Percentiles rank a stretch among this genome's conserved stretches.
phyloP scores from a whole-genome alignment of 2,329 filamentous ascomycete genomes.

The Alternaria arbusti region DNA sequence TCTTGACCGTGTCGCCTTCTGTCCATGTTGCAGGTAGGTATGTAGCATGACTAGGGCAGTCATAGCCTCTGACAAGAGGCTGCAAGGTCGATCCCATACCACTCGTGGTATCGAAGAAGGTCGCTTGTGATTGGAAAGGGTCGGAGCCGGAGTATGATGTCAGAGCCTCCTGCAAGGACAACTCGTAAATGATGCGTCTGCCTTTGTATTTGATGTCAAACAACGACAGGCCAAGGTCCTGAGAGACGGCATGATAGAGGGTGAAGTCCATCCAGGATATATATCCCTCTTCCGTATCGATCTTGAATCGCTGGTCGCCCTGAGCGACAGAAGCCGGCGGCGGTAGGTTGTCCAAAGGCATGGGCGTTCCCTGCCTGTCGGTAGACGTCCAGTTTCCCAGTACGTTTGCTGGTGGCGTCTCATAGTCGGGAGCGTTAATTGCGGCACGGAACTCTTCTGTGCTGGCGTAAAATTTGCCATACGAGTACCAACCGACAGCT shows the following conservation, averaged over 20 bases:
- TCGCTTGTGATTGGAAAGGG: conserved; percentile 54
- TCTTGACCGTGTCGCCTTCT: conserved; percentile 49
- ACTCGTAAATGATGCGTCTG: conserved; percentile 62
- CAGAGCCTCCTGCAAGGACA: conserved; percentile 62
- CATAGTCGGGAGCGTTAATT: conserved; percentile 53
- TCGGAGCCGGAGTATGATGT: conserved; percentile 61
- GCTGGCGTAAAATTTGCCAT: conserved; percentile 60
- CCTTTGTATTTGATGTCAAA: conserved; percentile 62
- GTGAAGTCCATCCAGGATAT: conserved; percentile 60
- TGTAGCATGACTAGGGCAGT: conserved; percentile 60
- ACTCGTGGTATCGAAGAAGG: conserved; percentile 58
- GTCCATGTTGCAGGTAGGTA: conserved; percentile 57
- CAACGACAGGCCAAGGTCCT: conserved; percentile 58
- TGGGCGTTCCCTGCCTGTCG: conserved; percentile 49
- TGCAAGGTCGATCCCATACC: conserved; percentile 55
- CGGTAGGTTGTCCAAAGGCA: conserved; percentile 60
- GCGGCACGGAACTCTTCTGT: conserved; percentile 57
- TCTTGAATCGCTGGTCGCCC: conserved; percentile 50
- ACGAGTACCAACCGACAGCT: conserved; percentile 61
- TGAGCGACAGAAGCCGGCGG: conserved; percentile 58
- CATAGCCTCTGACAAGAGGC: conserved; percentile 57
- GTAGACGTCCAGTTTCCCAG: conserved; percentile 58
- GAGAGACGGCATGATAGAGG: conserved; percentile 60
- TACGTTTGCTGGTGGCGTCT: conserved; percentile 55
- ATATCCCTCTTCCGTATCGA: conserved; percentile 54